Evolutionary conservation across 441 rosid species (phyloP), one percentile per base, ranked within the genome.

Genomic region (Flueggea neowawraea): DNA sequence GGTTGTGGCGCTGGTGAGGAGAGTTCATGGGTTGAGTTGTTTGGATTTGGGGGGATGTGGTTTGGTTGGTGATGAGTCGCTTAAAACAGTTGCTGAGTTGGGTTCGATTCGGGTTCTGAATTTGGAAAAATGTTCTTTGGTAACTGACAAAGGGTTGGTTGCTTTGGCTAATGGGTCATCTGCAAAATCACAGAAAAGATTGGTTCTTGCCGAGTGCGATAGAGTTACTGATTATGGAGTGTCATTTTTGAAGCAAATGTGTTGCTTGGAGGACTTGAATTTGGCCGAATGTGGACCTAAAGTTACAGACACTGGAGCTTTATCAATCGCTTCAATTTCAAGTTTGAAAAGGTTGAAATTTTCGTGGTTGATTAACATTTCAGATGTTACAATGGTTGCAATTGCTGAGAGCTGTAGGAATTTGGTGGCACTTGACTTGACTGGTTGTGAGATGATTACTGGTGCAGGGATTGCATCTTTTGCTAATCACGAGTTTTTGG

Each of bases 251-350:
- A 65, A 4, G 45, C 59, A 51, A 60, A 72, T 82, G 57, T 28
- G 44, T 55, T 74, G 78, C 17, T 70, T 82, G 73, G 84, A 79
- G 64, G 86, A 72, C 61, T 53, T 79, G 71, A 77, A 73, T 62
- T 73, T 79, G 14, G 78, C 82, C 17, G 80, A 79, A 12, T 79
- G 87, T 51, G 84, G 87, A 2, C 80, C 69, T 6, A 73, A 66
- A 68, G 72, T 79, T 50, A 82, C 87, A 9, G 82, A 79, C 59
- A 2, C n/a, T 31, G 73, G 80, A 60, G 80, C 77, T 3, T n/a
- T 31, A 12, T 68, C 66, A 8, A 41, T 82, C 59, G 74, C 84
- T 45, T 66, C 67, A 9, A 71, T 77, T 33, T 14, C 59, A 31
- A 66, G 62, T 61, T 73, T 79, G 15, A 73, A 57, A 58, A 79